Evolutionary conservation across 2,329 filamentous ascomycete species (phyloP), one percentile per base, ranked within the genome.

Genomic region (Epichloe sylvatica): DNA sequence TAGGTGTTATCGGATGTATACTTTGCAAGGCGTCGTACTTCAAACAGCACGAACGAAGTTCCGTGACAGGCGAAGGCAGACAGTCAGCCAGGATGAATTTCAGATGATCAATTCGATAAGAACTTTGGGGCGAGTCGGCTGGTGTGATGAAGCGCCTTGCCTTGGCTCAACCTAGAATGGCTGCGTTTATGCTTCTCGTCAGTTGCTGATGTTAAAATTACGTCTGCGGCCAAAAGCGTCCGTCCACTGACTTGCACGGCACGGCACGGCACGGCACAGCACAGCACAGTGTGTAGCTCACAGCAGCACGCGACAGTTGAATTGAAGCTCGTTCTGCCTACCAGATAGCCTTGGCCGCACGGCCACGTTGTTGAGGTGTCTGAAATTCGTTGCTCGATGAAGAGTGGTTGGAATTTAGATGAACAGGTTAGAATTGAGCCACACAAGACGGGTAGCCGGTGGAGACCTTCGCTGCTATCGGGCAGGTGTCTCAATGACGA

Each of bases 281-380:
- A 30, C 25, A 1, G 35, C 8, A 38, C 25, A 8, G 25, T 19
- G 35, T 25, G 15, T 17, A 17, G 37, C 7, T 35, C 30, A 8
- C 23, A 36, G 21, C 17, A 40, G 40, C 12, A 37, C 13, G 25
- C 33, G 5, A 19, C 38, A 47, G 13, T 39, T n/a, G 2, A 34
- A 51, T 36, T 5, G 3, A 35, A 35, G 21, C 17, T n/a, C 11
- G 30, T 9, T 36, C 19, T 41, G 38, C 47, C 5, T 36, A 39
- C 45, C 39, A 34, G 17, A 41, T 47, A 37, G 40, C 45, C 44
- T 47, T 33, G 42, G 51, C 51, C 48, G 42, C 34, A 33, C 40
- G 51, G 48, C 48, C 51, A 48, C 51, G 45, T 39, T 36, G 33
- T 30, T 17, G 21, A 19, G 36, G 23, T 11, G 13, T 19, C 19